Evolutionary conservation across 768 basidiomycete genomes (phyloP).

Genomic region (Nidularia sp.): DNA sequence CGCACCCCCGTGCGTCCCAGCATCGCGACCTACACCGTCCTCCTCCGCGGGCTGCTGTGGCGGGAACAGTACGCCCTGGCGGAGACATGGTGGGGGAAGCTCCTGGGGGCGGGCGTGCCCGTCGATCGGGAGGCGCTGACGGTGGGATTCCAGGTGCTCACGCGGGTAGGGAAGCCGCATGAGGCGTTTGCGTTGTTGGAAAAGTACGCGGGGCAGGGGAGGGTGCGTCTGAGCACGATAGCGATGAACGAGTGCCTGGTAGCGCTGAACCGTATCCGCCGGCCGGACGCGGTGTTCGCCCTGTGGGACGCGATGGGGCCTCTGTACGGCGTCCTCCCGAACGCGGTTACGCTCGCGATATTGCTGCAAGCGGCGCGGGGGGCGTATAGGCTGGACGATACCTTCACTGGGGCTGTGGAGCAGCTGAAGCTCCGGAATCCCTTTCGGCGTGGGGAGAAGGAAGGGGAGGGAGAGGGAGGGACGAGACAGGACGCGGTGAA

Average conservation of each 20-base stretch:
- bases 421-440: conserved; percentile 34
- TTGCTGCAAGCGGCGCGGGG: conserved; percentile 58
- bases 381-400: conserved; percentile 46
- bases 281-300: conserved; percentile 61
- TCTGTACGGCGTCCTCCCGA: conserved; percentile 56
- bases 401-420: conserved; percentile 45
- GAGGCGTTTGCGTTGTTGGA: conserved; percentile 51
- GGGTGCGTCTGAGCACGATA: conserved; percentile 9
- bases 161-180: conserved; percentile 35
- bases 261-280: conserved; percentile 42
- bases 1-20: conserved; percentile 30
- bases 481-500: conserved; percentile 4
- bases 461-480: neutral
- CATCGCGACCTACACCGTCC: conserved; percentile 45
- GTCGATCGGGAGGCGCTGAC: conserved; percentile 47
- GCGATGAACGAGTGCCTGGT: conserved; percentile 17
- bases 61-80: conserved; percentile 37
- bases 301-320: conserved; percentile 65
- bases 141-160: conserved; percentile 46
- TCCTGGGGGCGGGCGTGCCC: conserved; percentile 24
- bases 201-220: conserved; percentile 17
- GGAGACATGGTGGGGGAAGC: conserved; percentile 35
- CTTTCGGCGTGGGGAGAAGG: conserved; percentile 15
- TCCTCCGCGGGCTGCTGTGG: conserved; percentile 49
- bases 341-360: conserved; percentile 51